These are phyloP conservation scores for Penicillium dipodomyicola DNA, from an alignment of 495 filamentous ascomycete genomes.

Conservation along the genomic window DNA sequence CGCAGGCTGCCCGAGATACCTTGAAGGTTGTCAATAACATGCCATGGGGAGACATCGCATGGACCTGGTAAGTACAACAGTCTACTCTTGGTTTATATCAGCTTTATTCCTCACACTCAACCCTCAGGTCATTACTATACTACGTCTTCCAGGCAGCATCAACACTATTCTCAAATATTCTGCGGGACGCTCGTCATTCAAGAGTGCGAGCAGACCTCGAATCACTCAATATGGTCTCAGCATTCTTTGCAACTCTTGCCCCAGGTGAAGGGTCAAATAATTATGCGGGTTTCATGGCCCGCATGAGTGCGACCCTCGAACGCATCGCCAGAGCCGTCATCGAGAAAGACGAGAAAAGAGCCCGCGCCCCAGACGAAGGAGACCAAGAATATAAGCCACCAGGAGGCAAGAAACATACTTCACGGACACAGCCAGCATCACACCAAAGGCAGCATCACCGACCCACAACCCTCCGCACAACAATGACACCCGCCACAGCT, in stretches of 20 bases:
- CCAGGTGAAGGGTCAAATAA: constrained; percentile 63
- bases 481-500: constrained; percentile 9
- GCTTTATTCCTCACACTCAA: constrained; percentile 9
- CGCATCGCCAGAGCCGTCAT: constrained; percentile 83
- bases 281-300: constrained; percentile 84
- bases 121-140: constrained; percentile 80
- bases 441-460: constrained; percentile 15
- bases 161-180: constrained; percentile 88
- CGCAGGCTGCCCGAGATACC: constrained; percentile 83
- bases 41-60: constrained; percentile 86
- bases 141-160: constrained; percentile 91
- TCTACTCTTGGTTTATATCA: background rate
- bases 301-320: constrained; percentile 85
- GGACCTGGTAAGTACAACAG: constrained; percentile 72
- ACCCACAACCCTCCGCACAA: constrained; percentile 14
- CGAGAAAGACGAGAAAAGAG: constrained; percentile 71
- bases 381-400: constrained; percentile 16
- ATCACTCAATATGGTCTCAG: constrained; percentile 83
- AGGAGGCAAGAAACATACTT: constrained; percentile 14
- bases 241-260: constrained; percentile 75
- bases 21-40: constrained; percentile 90
- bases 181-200: constrained; percentile 81
- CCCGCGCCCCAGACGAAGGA: constrained; percentile 12
- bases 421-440: constrained; percentile 6
- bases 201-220: constrained; percentile 79